A percentile compares a stretch with the other conserved stretches of the same genome.
Evolutionary conservation across 2,329 filamentous ascomycete genomes (phyloP).

Genomic region (Pseudogymnoascus sp.): DNA sequence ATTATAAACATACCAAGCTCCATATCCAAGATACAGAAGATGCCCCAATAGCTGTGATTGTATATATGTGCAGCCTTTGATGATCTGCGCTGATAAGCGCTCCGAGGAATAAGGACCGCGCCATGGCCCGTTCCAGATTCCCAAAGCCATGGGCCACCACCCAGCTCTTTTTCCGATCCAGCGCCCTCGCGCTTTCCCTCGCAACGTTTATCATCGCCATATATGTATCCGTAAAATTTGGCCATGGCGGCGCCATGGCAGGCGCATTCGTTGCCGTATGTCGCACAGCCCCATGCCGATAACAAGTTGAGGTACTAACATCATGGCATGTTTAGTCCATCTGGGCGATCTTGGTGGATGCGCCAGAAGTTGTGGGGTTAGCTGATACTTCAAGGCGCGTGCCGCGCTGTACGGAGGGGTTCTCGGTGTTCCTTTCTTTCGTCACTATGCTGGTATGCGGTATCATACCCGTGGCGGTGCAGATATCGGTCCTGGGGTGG

Average conservation of each 20-base stretch:
- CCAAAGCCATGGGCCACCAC: not conserved
- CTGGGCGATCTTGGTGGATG: not conserved
- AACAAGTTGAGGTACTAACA: not conserved
- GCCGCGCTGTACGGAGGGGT: not conserved
- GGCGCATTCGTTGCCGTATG: not conserved
- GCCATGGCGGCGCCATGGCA: not conserved
- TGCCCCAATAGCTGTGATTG: not conserved
- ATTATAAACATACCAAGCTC: not conserved
- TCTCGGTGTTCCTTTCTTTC: not conserved
- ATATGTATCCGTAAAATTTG: not conserved
- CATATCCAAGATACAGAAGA: not conserved
- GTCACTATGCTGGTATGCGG: not conserved
- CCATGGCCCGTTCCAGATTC: not conserved
- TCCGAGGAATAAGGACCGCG: not conserved
- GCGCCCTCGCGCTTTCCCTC: not conserved
- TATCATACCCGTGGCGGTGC: not conserved
- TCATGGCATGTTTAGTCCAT: not conserved
- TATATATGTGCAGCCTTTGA: not conserved
- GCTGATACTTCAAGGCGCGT: not conserved
- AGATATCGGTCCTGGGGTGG: not conserved
- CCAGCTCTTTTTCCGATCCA: not conserved
- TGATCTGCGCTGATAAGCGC: not conserved
- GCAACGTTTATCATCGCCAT: not conserved
- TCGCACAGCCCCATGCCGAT: not conserved
- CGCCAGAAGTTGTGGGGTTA: not conserved